A percentile compares a stretch with the other conserved stretches of the same genome.
phyloP scores from a whole-genome alignment of 441 rosid species.

The Mallotus repandus region DNA sequence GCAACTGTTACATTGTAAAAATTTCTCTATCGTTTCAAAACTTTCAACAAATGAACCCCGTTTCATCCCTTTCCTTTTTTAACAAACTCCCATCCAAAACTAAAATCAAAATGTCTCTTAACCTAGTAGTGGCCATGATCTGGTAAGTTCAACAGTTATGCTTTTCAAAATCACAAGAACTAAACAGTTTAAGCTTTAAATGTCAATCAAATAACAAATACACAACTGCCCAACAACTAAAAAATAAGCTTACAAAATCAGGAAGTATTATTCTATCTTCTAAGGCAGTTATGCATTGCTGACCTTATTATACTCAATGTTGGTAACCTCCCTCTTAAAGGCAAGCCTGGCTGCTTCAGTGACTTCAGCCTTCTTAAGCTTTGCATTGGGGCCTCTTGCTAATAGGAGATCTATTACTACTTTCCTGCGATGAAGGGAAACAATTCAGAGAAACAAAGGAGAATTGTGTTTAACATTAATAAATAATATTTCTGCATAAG shows the following conservation, averaged over 20 bases:
- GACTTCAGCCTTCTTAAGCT: slow-evolving; percentile 69
- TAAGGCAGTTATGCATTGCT: slow-evolving; percentile 8
- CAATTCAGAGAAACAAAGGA: slow-evolving; percentile 6
- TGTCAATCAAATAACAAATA: not conserved
- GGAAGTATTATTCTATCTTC: slow-evolving; percentile 4
- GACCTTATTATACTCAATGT: slow-evolving; percentile 65
- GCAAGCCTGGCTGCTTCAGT: slow-evolving; percentile 43
- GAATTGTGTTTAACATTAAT: not conserved
- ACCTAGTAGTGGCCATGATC: not conserved
- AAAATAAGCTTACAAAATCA: not conserved
- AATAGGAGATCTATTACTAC: slow-evolving; percentile 59
- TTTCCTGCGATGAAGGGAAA: slow-evolving; percentile 39
- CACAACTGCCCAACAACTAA: not conserved
- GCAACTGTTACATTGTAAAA: not conserved
- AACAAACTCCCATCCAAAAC: not conserved
- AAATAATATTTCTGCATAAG: not conserved
- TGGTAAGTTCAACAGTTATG: not conserved
- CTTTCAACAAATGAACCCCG: not conserved
- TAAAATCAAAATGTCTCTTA: not conserved
- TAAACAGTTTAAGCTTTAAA: not conserved
- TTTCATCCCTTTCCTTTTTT: not conserved
- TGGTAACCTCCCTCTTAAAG: slow-evolving; percentile 45
- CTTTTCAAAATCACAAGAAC: not conserved
- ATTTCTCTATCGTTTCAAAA: not conserved
- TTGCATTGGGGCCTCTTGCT: slow-evolving; percentile 50